phyloP scores from a whole-genome alignment of 2,329 filamentous ascomycete genomes.

The Tolypocladium album region DNA sequence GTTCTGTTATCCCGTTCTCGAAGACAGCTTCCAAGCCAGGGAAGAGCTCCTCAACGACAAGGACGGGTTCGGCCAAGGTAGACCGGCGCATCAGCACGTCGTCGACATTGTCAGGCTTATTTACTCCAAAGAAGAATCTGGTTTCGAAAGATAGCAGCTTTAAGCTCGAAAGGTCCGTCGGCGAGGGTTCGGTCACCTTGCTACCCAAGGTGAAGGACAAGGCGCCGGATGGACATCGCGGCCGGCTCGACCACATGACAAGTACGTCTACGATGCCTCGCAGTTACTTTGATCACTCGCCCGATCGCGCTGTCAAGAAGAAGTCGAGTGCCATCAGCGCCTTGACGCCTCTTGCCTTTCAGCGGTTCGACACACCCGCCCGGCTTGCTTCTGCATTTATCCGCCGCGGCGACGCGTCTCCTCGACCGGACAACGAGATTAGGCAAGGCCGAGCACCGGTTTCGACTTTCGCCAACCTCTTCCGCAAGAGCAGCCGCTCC shows the following conservation, averaged over 20 bases:
- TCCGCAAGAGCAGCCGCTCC: slow-evolving; percentile 14
- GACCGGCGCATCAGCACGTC: neutral
- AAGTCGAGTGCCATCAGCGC: neutral
- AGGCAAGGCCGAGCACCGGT: slow-evolving; percentile 9
- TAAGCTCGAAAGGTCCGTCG: slow-evolving; percentile 10
- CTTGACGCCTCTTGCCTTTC: neutral
- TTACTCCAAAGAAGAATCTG: neutral
- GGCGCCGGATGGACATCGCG: neutral
- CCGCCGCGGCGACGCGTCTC: slow-evolving; percentile 4
- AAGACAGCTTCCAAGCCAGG: neutral
- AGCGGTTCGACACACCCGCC: neutral
- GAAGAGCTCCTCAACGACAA: neutral
- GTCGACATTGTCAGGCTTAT: neutral
- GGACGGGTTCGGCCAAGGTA: neutral
- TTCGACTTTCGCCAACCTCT: slow-evolving; percentile 12
- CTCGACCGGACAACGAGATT: slow-evolving; percentile 2
- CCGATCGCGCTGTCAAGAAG: neutral
- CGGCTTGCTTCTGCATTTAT: neutral
- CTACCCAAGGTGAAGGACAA: slow-evolving; percentile 5
- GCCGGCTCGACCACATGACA: neutral
- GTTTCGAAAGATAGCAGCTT: slow-evolving; percentile 10
- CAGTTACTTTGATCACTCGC: slow-evolving; percentile 2
- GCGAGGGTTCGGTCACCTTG: slow-evolving; percentile 10
- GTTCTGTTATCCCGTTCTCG: neutral
- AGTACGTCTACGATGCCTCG: neutral